A percentile compares a stretch with the other conserved stretches of the same genome.
Evolutionary conservation across 2,329 filamentous ascomycete species (phyloP).

Genomic region (Arthrinium phaeospermum): DNA sequence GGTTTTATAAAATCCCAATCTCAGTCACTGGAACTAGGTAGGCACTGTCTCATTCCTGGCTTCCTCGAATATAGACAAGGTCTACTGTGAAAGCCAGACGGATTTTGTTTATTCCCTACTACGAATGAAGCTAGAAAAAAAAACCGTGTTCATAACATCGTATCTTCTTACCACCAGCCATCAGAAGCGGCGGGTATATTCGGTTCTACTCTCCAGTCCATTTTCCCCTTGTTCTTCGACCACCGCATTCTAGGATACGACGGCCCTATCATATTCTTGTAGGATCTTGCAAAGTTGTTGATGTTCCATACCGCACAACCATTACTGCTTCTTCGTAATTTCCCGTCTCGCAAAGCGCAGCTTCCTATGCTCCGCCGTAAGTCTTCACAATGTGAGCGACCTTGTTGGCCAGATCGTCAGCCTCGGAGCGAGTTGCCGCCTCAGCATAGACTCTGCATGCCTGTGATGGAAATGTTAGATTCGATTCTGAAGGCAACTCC

Average conservation of each 20-base stretch:
- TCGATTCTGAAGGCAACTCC: neutral
- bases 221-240: neutral
- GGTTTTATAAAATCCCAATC: neutral
- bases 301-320: neutral
- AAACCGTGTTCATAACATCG: slow-evolving; percentile 11
- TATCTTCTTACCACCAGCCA: slow-evolving; percentile 8
- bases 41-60: neutral
- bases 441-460: slow-evolving; percentile 75
- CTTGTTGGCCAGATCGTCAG: slow-evolving; percentile 86
- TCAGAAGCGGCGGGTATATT: neutral
- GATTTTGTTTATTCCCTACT: slow-evolving; percentile 13
- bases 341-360: neutral
- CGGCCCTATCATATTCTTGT: neutral
- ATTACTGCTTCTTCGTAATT: neutral
- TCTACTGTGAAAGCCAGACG: neutral
- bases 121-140: slow-evolving; percentile 9
- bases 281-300: neutral
- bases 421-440: slow-evolving; percentile 85
- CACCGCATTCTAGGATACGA: neutral
- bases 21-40: neutral
- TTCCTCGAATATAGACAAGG: neutral
- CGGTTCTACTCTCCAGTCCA: neutral
- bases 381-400: slow-evolving; percentile 78
- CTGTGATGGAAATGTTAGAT: neutral
- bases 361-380: slow-evolving; percentile 43